Conservation (phyloP, 176 grass and related monocot genomes). For the Phoenix roebelenii region DNA sequence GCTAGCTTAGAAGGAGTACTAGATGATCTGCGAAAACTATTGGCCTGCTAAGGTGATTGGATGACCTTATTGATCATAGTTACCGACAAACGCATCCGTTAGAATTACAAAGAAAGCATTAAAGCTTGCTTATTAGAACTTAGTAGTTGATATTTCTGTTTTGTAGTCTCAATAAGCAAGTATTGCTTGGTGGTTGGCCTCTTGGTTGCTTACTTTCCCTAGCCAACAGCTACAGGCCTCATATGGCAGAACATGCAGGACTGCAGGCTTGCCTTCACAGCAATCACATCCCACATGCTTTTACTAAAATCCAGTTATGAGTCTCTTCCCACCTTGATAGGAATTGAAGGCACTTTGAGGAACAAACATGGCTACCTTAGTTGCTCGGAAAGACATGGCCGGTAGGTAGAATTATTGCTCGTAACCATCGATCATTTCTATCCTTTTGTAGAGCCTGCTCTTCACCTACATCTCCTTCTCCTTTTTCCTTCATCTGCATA, state of each 20-base stretch:
- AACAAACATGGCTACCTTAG: neutral
- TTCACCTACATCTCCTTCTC: neutral
- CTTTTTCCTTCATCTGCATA: neutral
- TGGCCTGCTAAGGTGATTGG: too few relatives aligned
- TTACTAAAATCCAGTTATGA: neutral
- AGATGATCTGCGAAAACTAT: too few relatives aligned
- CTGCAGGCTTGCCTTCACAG: slow-evolving; percentile 4
- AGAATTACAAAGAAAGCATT: too few relatives aligned
- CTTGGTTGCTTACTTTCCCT: slow-evolving; percentile 1
- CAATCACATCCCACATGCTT: neutral
- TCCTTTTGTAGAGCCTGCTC: neutral
- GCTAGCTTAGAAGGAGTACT: too few relatives aligned
- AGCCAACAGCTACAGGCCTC: neutral
- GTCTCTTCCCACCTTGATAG: neutral
- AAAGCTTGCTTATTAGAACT: too few relatives aligned
- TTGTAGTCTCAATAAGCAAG: neutral
- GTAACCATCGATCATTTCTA: neutral
- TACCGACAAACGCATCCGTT: too few relatives aligned
- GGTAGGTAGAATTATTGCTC: neutral
- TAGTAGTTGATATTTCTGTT: too few relatives aligned
- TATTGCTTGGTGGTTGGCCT: neutral
- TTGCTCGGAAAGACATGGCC: neutral
- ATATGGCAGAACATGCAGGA: neutral
- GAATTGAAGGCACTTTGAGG: too few relatives aligned
- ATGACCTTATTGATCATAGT: too few relatives aligned